phyloP scores from a whole-genome alignment of 78 protist genomes.

The Protostelium mycophagum region DNA sequence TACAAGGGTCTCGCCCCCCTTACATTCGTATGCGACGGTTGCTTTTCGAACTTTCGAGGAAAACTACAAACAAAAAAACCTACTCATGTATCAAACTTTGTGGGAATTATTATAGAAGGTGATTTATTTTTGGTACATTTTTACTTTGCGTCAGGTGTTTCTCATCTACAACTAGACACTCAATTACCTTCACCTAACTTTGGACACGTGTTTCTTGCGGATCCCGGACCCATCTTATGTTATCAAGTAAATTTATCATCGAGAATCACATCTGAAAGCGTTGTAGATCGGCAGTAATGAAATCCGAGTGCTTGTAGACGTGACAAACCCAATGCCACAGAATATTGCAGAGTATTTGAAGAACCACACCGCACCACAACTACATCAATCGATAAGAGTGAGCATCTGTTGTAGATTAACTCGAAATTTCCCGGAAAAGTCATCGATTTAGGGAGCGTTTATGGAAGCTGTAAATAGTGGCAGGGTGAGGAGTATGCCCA shows the following conservation, averaged over 20 bases:
- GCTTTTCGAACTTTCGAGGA: slow-evolving; percentile 42
- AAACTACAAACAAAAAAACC: slow-evolving; percentile 2
- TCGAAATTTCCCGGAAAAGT: too few species aligned
- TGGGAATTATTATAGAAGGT: slow-evolving; percentile 14
- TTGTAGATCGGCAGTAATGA: slow-evolving; percentile 58
- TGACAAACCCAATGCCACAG: slow-evolving; percentile 44
- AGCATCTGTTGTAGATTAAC: too few species aligned
- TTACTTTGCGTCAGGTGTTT: too few species aligned
- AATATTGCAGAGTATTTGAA: slow-evolving; percentile 7
- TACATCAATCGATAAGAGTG: slow-evolving; percentile 33
- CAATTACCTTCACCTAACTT: slow-evolving; percentile 33
- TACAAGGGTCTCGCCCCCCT: slow-evolving; percentile 40
- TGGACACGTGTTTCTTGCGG: slow-evolving; percentile 57
- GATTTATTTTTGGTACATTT: too few species aligned
- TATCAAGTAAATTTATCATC: slow-evolving; percentile 14
- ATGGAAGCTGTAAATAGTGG: slow-evolving; percentile 11
- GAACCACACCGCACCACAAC: slow-evolving; percentile 36
- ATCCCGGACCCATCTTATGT: slow-evolving; percentile 62
- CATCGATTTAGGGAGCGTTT: too few species aligned
- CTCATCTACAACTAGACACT: too few species aligned
- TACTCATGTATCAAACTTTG: slow-evolving; percentile 26
- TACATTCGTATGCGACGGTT: slow-evolving; percentile 69
- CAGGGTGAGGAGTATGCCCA: slow-evolving; percentile 60
- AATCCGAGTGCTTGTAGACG: slow-evolving; percentile 69
- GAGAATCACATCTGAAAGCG: neutral